These are phyloP conservation scores for Exsudoporus frostii DNA, from an alignment of 768 basidiomycete genomes.

Conservation along the genomic window DNA sequence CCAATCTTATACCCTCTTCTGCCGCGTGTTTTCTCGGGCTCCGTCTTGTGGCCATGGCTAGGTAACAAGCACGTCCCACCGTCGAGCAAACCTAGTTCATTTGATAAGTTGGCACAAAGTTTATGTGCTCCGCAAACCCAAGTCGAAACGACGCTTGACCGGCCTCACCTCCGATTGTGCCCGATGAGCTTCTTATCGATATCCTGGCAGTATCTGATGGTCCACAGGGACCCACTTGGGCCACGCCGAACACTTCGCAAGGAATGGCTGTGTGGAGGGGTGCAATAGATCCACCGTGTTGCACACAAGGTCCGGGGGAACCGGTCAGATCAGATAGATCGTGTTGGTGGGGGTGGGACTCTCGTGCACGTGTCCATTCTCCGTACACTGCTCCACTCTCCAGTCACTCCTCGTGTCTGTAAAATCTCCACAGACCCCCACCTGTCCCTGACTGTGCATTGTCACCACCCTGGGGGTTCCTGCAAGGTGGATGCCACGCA, in stretches of 20 bases:
- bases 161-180: neutral
- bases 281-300: neutral
- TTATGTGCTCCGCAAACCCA: neutral
- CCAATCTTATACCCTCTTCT: slow-evolving; percentile 1
- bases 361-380: slow-evolving; percentile 23
- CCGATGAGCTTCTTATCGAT: slow-evolving; percentile 6
- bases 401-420: slow-evolving; percentile 17
- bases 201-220: neutral
- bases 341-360: neutral
- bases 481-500: slow-evolving; percentile 25
- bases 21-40: slow-evolving; percentile 1
- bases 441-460: slow-evolving; percentile 15
- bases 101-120: slow-evolving; percentile 10
- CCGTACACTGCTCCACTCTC: slow-evolving; percentile 1
- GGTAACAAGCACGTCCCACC: neutral
- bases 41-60: neutral
- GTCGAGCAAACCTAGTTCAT: neutral
- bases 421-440: neutral
- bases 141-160: neutral
- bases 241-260: neutral
- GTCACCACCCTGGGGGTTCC: slow-evolving; percentile 12
- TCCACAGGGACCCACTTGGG: neutral
- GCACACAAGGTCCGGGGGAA: neutral
- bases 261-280: neutral
- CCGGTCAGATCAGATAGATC: neutral